These are phyloP conservation scores for Porpolomopsis calyptriformis DNA, from an alignment of 768 basidiomycete genomes.

Conservation along the genomic window DNA sequence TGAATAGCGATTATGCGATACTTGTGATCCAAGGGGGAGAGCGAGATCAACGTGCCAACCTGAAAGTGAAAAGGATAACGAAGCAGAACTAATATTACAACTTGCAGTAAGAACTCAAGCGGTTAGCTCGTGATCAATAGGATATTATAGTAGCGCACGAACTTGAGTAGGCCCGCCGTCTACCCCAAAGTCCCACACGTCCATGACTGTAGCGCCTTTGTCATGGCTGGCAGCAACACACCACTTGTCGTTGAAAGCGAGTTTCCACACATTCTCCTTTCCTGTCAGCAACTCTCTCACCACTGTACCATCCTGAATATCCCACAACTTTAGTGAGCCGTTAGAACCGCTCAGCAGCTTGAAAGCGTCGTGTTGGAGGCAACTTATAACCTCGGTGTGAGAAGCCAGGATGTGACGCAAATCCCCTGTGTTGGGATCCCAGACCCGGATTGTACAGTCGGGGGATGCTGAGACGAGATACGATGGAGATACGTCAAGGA, in stretches of 20 bases:
- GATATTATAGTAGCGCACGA: too few species aligned
- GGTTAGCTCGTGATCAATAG: too few species aligned
- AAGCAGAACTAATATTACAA: too few species aligned
- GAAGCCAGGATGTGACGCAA: constrained; percentile 74
- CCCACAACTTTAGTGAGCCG: constrained; percentile 97
- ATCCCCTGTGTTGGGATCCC: constrained; percentile 82
- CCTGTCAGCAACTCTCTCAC: constrained; percentile 84
- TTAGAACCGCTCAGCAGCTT: constrained; percentile 93
- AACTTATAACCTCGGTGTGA: constrained; percentile 96
- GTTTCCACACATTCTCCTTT: constrained; percentile 97
- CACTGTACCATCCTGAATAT: constrained; percentile 75
- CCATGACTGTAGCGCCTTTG: constrained; percentile 63
- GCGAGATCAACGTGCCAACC: too few species aligned
- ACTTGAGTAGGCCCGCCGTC: constrained; percentile 71
- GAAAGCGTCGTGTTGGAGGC: constrained; percentile 97
- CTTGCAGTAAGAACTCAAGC: too few species aligned
- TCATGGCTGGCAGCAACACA: constrained; percentile 90
- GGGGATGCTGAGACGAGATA: constrained; percentile 93
- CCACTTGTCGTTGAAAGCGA: constrained; percentile 87
- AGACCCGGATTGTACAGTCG: constrained; percentile 87
- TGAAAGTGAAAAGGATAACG: too few species aligned
- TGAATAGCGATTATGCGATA: too few species aligned
- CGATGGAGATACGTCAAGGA: constrained; percentile 82
- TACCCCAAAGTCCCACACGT: constrained; percentile 88
- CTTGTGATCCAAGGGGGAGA: too few species aligned